A percentile compares a stretch with the other conserved stretches of the same genome.
These are phyloP conservation scores for Luvunga scandens DNA, from an alignment of 345 rosid genomes.

Conservation along the genomic window DNA sequence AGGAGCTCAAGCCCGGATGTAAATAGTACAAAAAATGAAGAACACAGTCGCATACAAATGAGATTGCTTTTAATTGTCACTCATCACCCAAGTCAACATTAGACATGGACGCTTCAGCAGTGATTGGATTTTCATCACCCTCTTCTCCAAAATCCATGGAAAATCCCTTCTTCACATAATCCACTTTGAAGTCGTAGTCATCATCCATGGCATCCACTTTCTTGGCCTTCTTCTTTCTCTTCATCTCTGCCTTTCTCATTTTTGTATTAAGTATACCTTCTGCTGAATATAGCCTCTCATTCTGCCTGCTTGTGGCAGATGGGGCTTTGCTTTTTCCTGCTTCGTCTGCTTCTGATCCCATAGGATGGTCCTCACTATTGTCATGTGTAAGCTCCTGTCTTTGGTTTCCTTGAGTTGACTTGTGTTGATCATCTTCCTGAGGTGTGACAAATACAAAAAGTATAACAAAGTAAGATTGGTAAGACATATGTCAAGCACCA, in stretches of 20 bases:
- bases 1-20: background rate
- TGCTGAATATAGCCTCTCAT: conserved; percentile 60
- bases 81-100: conserved; percentile 43
- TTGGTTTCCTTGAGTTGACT: conserved; percentile 21
- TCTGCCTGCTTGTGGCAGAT: conserved; percentile 50
- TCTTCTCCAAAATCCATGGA: conserved; percentile 49
- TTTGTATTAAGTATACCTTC: conserved; percentile 78
- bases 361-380: conserved; percentile 40
- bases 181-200: conserved; percentile 79
- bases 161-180: conserved; percentile 48
- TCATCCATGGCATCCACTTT: conserved; percentile 57
- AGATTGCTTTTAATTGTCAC: conserved; percentile 7
- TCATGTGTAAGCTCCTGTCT: conserved; percentile 20
- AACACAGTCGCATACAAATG: background rate
- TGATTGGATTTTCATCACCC: conserved; percentile 20
- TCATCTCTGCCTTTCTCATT: conserved; percentile 71
- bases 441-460: background rate
- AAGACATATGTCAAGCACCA: background rate
- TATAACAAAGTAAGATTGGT: background rate
- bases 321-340: conserved; percentile 33
- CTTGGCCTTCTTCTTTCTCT: conserved; percentile 62
- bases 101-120: conserved; percentile 49
- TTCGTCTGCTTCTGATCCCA: conserved; percentile 38
- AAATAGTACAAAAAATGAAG: background rate
- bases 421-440: conserved; percentile 42